Evolutionary conservation across 2,329 filamentous ascomycete species (phyloP).

Genomic region (Rachicladosporium sp.): DNA sequence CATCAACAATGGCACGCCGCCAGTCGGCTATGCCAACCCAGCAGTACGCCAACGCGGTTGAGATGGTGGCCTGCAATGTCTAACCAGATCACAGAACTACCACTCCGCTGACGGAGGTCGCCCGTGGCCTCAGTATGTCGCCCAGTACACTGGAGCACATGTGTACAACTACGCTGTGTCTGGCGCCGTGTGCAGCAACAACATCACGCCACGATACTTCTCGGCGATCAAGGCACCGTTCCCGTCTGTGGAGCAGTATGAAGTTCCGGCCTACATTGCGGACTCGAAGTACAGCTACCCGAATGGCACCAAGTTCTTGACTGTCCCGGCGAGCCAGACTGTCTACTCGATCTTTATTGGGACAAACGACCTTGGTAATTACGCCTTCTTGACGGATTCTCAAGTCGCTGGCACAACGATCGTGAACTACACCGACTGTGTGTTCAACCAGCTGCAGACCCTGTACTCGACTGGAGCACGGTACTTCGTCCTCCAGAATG

Average conservation of each 20-base stretch:
- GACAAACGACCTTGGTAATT: slow-evolving; percentile 62
- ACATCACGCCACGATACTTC: slow-evolving; percentile 47
- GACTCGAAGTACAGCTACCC: slow-evolving; percentile 24
- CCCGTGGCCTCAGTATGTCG: slow-evolving; percentile 56
- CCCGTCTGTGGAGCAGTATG: slow-evolving; percentile 41
- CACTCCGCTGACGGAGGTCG: slow-evolving; percentile 52
- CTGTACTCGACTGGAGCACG: slow-evolving; percentile 56
- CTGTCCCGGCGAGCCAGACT: slow-evolving; percentile 43
- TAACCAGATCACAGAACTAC: slow-evolving; percentile 13
- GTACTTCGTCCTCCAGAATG: slow-evolving; percentile 61
- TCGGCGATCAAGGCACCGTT: slow-evolving; percentile 38
- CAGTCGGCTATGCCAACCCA: slow-evolving; percentile 44
- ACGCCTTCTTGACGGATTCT: slow-evolving; percentile 53
- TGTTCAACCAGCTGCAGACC: slow-evolving; percentile 49
- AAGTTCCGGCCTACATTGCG: slow-evolving; percentile 36
- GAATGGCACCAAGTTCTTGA: slow-evolving; percentile 30
- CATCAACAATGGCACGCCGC: slow-evolving; percentile 46
- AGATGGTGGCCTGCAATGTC: neutral
- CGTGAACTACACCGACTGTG: slow-evolving; percentile 53
- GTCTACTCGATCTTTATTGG: slow-evolving; percentile 72
- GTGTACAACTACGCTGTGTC: slow-evolving; percentile 48
- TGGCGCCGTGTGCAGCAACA: slow-evolving; percentile 61
- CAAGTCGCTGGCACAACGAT: slow-evolving; percentile 49
- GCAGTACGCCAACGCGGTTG: slow-evolving; percentile 23
- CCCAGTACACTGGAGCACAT: slow-evolving; percentile 43